Conservation (phyloP, 345 rosid genomes). For the Moringa oleifera region DNA sequence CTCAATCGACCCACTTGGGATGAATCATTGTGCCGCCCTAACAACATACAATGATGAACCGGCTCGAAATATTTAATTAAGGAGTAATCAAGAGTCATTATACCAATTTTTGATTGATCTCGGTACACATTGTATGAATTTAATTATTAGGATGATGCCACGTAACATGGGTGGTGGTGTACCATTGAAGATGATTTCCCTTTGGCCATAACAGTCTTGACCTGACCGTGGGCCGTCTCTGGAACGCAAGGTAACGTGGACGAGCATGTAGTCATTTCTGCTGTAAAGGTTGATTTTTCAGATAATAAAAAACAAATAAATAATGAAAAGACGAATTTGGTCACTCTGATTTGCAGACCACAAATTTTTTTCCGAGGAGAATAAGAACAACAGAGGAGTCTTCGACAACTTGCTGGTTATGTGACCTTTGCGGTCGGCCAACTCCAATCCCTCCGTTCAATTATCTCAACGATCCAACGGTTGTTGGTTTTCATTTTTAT, state of each 20-base stretch:
- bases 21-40: constrained; percentile 1
- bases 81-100: background rate
- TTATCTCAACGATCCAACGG: no score
- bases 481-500: no score
- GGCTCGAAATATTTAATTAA: no score
- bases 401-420: background rate
- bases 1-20: no score
- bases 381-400: background rate
- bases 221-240: constrained; percentile 8
- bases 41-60: constrained; percentile 2
- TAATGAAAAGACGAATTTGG: no score
- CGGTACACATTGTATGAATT: background rate
- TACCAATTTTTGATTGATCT: background rate
- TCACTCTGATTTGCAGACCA: no score
- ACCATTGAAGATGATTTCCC: background rate
- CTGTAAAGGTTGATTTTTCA: no score
- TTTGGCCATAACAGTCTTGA: constrained; percentile 5
- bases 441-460: background rate
- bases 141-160: constrained; percentile 14
- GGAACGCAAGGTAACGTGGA: background rate
- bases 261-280: no score
- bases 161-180: constrained; percentile 10
- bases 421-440: background rate
- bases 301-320: no score
- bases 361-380: no score